A percentile compares a stretch with the other conserved stretches of the same genome.
These are phyloP conservation scores for Evansstolkia leycettana DNA, from an alignment of 495 filamentous ascomycete species.

Conservation along the genomic window DNA sequence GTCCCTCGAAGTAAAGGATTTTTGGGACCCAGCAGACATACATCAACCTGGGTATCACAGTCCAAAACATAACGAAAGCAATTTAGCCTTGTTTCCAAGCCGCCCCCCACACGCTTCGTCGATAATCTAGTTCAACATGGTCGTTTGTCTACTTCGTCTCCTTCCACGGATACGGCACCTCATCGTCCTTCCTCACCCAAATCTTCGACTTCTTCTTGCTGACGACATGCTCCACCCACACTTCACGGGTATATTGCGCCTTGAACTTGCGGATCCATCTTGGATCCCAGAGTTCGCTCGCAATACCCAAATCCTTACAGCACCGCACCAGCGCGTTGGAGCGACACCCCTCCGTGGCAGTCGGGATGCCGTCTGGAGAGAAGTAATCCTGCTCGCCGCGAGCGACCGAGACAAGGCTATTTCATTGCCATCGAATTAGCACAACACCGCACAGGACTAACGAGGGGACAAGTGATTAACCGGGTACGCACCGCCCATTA, in stretches of 20 bases:
- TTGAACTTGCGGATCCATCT: slow-evolving; percentile 69
- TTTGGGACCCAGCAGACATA: too few relatives aligned
- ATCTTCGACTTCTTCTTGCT: slow-evolving; percentile 85
- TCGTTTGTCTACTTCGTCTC: slow-evolving; percentile 38
- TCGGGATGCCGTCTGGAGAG: slow-evolving; percentile 83
- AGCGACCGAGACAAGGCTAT: slow-evolving; percentile 78
- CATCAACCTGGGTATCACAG: too few relatives aligned
- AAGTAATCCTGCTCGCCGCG: slow-evolving; percentile 96
- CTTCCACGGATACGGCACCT: slow-evolving; percentile 69
- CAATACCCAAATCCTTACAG: slow-evolving; percentile 95
- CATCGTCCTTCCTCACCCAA: slow-evolving; percentile 76
- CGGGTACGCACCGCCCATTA: slow-evolving; percentile 62
- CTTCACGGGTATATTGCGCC: slow-evolving; percentile 58
- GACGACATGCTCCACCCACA: slow-evolving; percentile 67
- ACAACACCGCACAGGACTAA: too few relatives aligned
- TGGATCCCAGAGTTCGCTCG: slow-evolving; percentile 93
- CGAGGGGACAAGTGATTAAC: slow-evolving; percentile 1
- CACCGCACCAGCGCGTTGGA: slow-evolving; percentile 94
- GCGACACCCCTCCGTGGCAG: slow-evolving; percentile 91
- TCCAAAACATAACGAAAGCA: too few relatives aligned
- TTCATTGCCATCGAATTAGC: too few relatives aligned
- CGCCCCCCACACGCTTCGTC: too few relatives aligned
- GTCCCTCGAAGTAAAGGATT: too few relatives aligned
- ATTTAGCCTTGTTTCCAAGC: too few relatives aligned
- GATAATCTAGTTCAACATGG: background rate